Evolutionary conservation across 129 eudicot species (phyloP), one percentile per base, ranked within the genome.

Genomic region (Chrysanthemum seticuspe): DNA sequence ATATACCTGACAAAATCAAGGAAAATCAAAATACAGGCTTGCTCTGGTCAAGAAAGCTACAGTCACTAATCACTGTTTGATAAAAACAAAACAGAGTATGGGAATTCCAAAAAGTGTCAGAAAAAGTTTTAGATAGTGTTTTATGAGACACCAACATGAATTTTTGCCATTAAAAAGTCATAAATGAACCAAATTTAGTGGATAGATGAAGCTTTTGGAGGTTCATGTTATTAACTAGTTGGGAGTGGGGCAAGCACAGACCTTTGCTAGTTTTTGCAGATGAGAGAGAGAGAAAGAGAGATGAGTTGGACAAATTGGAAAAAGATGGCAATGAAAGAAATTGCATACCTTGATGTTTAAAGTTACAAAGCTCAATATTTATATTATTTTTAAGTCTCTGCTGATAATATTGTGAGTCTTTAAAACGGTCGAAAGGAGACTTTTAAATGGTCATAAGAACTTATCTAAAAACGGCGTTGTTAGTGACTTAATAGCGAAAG

Each of bases 221-320:
- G 79, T 72, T 60, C 81, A 74, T 74, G 67, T 59, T 74, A 54
- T 81, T 69, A 81, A 76, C 72, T 83, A 75, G 81, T 78, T 58
- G 86, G 67, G 72, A 54, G 84, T 78, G 88, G 86, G 88, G 82
- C 81, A 81, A 78, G 66, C 81, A 81, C 83, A 79, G 36, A 71
- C 84, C 84, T 81, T 83, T 83, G 86, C 72, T 78, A 74, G 82
- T 76, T 80, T 74, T 75, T 75, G 78, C 80, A 81, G 86, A 81
- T 12, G 78, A 56, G 54, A 61, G 77, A 70, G 83, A 57, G 68
- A 68, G 54, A 68, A 50, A 49, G 65, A 55, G 71, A 59, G 55
- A 76, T 57, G 68, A 78, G 83, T 65, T 78, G 83, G 85, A 80
- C 75, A 57, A 77, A 73, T 75, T 65, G 51, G 71, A 72, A 59